Evolutionary conservation across 192 early-diverging fungal species (phyloP).

Genomic region (Chytriomyces hyalinus): DNA sequence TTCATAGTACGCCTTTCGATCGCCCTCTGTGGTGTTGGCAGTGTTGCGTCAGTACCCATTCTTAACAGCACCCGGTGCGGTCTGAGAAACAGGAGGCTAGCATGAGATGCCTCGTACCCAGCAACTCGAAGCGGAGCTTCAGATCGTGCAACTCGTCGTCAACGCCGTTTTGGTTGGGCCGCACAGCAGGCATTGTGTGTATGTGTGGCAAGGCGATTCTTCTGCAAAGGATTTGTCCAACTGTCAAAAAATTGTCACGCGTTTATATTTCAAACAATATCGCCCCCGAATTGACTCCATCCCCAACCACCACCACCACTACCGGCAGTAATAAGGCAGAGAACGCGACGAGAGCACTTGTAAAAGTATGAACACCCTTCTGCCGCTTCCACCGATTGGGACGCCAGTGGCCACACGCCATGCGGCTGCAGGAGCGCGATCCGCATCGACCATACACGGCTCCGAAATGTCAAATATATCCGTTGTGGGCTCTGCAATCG

Average conservation of each 20-base stretch:
- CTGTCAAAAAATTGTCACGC: too few relatives aligned
- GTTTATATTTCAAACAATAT: too few relatives aligned
- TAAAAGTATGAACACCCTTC: too few relatives aligned
- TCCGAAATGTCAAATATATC: too few relatives aligned
- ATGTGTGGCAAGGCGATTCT: not conserved
- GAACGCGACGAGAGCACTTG: too few relatives aligned
- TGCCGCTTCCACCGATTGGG: too few relatives aligned
- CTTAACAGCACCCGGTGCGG: not conserved
- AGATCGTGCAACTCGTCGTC: conserved; percentile 70
- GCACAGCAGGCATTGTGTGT: conserved; percentile 36
- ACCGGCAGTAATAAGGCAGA: too few relatives aligned
- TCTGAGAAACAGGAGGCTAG: not conserved
- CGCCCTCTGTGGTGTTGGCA: conserved; percentile 54
- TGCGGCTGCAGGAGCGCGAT: too few relatives aligned
- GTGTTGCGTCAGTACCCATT: not conserved
- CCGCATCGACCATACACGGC: too few relatives aligned
- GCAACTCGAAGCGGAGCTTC: conserved; percentile 66
- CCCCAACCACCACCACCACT: too few relatives aligned
- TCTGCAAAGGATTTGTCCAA: not conserved
- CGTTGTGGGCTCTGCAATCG: conserved; percentile 13
- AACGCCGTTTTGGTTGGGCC: conserved; percentile 42
- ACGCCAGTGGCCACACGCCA: too few relatives aligned
- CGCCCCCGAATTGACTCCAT: too few relatives aligned
- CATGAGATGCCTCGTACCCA: conserved; percentile 43
- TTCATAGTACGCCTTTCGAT: conserved; percentile 70